These are phyloP conservation scores for Ogataea salicorniae DNA, from an alignment of 805 yeast species.

Conservation along the genomic window DNA sequence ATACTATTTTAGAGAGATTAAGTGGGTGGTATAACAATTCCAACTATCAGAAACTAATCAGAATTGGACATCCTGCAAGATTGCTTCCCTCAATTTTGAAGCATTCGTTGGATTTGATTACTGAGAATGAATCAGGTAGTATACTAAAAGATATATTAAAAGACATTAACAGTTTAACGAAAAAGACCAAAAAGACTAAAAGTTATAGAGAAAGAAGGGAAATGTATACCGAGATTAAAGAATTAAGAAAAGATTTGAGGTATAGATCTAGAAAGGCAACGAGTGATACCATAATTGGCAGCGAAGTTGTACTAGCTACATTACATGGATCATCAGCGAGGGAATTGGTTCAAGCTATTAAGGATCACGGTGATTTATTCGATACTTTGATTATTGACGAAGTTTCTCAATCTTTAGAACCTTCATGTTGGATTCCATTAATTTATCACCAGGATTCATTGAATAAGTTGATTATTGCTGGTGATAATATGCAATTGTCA, in stretches of 20 bases:
- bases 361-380: constrained; percentile 40
- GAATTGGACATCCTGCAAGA: constrained; percentile 94
- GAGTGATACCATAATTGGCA: constrained; percentile 48
- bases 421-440: constrained; percentile 95
- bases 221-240: constrained; percentile 65
- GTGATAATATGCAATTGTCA: constrained; percentile 88
- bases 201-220: constrained; percentile 58
- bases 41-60: constrained; percentile 43
- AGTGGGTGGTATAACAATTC: constrained; percentile 35
- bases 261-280: constrained; percentile 60
- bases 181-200: constrained; percentile 48
- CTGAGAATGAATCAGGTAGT: constrained; percentile 52
- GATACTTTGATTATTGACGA: constrained; percentile 89
- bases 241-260: constrained; percentile 63
- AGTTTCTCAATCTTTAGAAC: constrained; percentile 90
- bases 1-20: constrained; percentile 80
- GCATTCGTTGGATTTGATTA: constrained; percentile 73
- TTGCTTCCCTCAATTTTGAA: constrained; percentile 53
- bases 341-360: constrained; percentile 50
- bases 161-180: constrained; percentile 54
- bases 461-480: constrained; percentile 71
- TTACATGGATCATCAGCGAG: constrained; percentile 83
- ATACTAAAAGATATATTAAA: constrained; percentile 61
- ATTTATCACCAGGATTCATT: constrained; percentile 51
- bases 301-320: constrained; percentile 75